phyloP scores from a whole-genome alignment of 805 yeast genomes.

The Saturnispora quitensis region DNA sequence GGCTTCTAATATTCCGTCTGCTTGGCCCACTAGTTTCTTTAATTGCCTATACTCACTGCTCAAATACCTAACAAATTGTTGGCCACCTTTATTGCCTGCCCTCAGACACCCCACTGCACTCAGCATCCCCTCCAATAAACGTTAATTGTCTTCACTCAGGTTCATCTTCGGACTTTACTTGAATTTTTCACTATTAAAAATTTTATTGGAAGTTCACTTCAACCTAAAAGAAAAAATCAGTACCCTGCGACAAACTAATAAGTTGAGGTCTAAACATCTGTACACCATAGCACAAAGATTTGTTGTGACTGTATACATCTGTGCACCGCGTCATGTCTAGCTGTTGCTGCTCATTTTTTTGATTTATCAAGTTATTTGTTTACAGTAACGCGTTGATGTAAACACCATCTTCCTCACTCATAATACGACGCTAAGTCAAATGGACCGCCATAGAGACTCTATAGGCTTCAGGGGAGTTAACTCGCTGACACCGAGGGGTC shows the following conservation, averaged over 20 bases:
- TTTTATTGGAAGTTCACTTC: not conserved
- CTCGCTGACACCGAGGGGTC: conserved; percentile 13
- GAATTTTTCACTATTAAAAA: not conserved
- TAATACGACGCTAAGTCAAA: not conserved
- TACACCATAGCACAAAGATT: too few species aligned
- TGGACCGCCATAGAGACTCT: conserved; percentile 1
- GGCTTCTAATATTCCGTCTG: not conserved
- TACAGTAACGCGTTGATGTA: not conserved
- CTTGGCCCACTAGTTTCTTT: not conserved
- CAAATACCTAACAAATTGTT: not conserved
- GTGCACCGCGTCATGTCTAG: too few species aligned
- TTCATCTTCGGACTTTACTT: not conserved
- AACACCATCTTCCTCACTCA: not conserved
- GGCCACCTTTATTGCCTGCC: not conserved
- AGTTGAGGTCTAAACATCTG: too few species aligned
- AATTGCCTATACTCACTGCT: not conserved
- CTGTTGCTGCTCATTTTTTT: not conserved
- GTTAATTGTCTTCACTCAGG: not conserved
- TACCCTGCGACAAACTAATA: not conserved
- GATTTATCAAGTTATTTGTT: not conserved
- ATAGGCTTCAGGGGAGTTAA: conserved; percentile 3
- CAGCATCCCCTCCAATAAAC: conserved; percentile 1
- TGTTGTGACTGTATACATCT: too few species aligned
- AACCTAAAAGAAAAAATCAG: not conserved
- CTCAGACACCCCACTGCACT: not conserved